Conservation (phyloP, 768 basidiomycete species). For the Piloderma croceum region DNA sequence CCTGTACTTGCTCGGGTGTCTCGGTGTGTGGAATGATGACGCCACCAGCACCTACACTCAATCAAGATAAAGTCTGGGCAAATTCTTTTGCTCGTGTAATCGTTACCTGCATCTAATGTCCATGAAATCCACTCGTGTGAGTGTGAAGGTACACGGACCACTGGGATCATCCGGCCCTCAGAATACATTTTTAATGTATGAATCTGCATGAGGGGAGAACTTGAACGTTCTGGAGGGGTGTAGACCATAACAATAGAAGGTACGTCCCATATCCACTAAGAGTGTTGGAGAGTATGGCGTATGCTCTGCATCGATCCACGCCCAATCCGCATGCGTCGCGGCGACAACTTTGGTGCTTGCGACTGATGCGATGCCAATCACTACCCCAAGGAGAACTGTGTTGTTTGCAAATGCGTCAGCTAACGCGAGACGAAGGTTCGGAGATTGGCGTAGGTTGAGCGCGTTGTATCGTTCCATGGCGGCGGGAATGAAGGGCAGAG, state of each 20-base stretch:
- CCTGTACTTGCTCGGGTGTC: conserved; percentile 9
- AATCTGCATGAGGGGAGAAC: no score
- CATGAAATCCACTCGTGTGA: conserved; percentile 6
- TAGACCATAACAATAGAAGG: conserved; percentile 7
- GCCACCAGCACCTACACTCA: conserved; percentile 14
- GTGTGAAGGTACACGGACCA: conserved; percentile 11
- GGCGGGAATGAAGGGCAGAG: no score
- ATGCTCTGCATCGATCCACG: conserved; percentile 11
- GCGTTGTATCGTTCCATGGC: background rate
- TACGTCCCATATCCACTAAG: background rate
- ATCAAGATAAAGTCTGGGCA: no score
- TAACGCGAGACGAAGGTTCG: background rate
- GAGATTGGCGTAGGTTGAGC: conserved; percentile 1
- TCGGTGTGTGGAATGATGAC: conserved; percentile 14
- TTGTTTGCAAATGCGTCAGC: background rate
- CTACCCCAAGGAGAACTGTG: background rate
- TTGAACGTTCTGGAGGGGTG: no score
- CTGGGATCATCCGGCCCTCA: conserved; percentile 10
- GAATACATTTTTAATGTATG: no score
- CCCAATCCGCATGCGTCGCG: conserved; percentile 16
- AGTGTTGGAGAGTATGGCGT: background rate
- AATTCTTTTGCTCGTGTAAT: no score
- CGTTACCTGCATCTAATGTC: conserved; percentile 6
- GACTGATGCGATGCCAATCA: no score
- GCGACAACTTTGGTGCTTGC: no score